Evolutionary conservation across 148 eudicot species (phyloP), one percentile per base, ranked within the genome.

Genomic region (Arbutus unedo): DNA sequence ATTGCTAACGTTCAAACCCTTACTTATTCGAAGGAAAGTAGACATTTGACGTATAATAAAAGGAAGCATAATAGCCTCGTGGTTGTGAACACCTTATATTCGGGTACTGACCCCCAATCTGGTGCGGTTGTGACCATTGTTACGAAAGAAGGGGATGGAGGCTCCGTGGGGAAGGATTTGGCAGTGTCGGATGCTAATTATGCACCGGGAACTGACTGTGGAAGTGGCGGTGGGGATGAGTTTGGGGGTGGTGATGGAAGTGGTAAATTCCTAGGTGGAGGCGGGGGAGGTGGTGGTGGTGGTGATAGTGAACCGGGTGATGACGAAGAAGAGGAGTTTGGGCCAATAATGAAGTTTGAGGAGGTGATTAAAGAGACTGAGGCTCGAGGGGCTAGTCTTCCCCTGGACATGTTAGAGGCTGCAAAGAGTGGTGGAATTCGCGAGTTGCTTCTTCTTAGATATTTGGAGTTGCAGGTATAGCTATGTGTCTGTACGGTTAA

Each of bases 301-400:
- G 87, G 79, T 54, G 85, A 77, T 19, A 89, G 86, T 6, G 92
- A 81, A 0, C 86, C 74, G 5, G 90, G 59, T 8, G 74, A 53
- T 13, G 90, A 80, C 71, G 90, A 85, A 25, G 89, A 68, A 71
- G 86, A 85, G 3, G 92, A 91, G 81, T 91, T 90, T 74, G 92
- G 94, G 62, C 90, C 86, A 3, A 74, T 91, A 48, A 76, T 91
- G 90, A 90, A 87, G 87, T 89, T 90, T 82, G 92, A 90, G 79
- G 94, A 91, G 45, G 90, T 91, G 84, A 82, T 91, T 54, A 90
- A 78, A 74, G 91, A 90, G 82, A 74, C 87, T 0, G 91, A 91
- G 84, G 89, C 87, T 79, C 86, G 87, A 67, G 90, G 92, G 74
- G 89, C 76, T 55, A 91, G 71, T 66, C 91, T 91, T 56, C 94